Evolutionary conservation across 2,329 filamentous ascomycete species (phyloP).

Genomic region (Monilinia laxa): DNA sequence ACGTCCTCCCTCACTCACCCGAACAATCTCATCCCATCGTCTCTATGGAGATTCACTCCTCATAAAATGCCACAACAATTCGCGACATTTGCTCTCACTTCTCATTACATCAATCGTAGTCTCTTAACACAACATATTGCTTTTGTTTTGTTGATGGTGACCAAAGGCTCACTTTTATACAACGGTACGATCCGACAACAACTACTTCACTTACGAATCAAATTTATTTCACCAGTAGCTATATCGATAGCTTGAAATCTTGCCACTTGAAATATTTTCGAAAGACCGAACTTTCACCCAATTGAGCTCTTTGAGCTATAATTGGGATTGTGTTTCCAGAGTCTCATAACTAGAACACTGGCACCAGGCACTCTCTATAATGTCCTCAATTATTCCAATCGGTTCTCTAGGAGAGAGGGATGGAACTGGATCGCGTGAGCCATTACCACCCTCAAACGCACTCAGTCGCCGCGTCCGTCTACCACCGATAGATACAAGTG

Average conservation of each 20-base stretch:
- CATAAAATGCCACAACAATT: constrained; percentile 19
- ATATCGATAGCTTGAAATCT: not conserved
- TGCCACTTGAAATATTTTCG: not conserved
- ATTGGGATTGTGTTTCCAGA: constrained; percentile 4
- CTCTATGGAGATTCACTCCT: not conserved
- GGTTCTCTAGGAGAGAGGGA: not conserved
- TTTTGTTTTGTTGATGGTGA: constrained; percentile 15
- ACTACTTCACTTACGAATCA: not conserved
- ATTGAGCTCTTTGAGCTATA: constrained; percentile 6
- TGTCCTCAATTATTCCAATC: constrained; percentile 5
- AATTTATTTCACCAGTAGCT: not conserved
- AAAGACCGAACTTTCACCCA: not conserved
- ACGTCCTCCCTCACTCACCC: constrained; percentile 7
- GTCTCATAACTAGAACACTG: not conserved
- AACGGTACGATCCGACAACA: not conserved
- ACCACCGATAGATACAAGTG: constrained; percentile 30
- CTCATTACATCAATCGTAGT: constrained; percentile 4
- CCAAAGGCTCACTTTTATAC: not conserved
- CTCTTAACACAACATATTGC: not conserved
- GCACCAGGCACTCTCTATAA: not conserved
- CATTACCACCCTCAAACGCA: constrained; percentile 15
- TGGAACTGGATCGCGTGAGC: not conserved
- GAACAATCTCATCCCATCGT: constrained; percentile 2
- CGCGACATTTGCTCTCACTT: constrained; percentile 14
- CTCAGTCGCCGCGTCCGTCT: constrained; percentile 33